These are phyloP conservation scores for Gypsophila paniculata DNA, from an alignment of 179 eudicot species.

Conservation along the genomic window DNA sequence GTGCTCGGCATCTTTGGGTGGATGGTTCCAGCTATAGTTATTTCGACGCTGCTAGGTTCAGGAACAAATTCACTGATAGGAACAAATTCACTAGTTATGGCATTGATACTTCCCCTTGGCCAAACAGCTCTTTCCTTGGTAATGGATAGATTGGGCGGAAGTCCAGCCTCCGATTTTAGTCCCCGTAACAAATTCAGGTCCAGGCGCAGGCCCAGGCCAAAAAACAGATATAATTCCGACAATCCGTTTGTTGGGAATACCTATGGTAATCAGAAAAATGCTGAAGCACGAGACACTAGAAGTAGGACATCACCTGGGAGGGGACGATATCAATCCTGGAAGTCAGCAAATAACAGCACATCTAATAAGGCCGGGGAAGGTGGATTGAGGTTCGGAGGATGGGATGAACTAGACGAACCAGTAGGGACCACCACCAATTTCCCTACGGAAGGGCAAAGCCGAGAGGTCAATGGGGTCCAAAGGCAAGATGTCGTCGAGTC, in stretches of 20 bases:
- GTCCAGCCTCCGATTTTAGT: slow-evolving; percentile 28
- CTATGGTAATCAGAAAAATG: slow-evolving; percentile 8
- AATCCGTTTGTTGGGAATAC: slow-evolving; percentile 24
- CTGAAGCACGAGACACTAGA: slow-evolving; percentile 22
- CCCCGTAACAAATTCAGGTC: slow-evolving; percentile 30
- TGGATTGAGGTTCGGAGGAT: slow-evolving; percentile 52
- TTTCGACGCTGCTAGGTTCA: slow-evolving; percentile 45
- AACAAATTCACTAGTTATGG: slow-evolving; percentile 50
- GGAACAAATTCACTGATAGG: slow-evolving; percentile 50
- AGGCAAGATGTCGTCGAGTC: neutral
- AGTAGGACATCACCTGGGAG: slow-evolving; percentile 23
- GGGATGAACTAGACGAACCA: slow-evolving; percentile 57
- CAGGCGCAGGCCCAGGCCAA: slow-evolving; percentile 35
- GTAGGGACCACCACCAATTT: slow-evolving; percentile 8
- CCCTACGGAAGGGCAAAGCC: slow-evolving; percentile 15
- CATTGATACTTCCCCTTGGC: slow-evolving; percentile 56
- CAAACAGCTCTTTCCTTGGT: slow-evolving; percentile 55
- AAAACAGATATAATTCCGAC: slow-evolving; percentile 1
- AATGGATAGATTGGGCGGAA: slow-evolving; percentile 43
- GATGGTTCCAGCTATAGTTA: slow-evolving; percentile 57
- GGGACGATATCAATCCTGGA: slow-evolving; percentile 35
- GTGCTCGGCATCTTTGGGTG: slow-evolving; percentile 52
- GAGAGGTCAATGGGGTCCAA: slow-evolving; percentile 19
- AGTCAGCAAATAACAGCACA: slow-evolving; percentile 23
- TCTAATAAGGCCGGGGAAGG: slow-evolving; percentile 20